These are phyloP conservation scores for Citrus unshiu DNA, from an alignment of 345 rosid species.

Conservation along the genomic window DNA sequence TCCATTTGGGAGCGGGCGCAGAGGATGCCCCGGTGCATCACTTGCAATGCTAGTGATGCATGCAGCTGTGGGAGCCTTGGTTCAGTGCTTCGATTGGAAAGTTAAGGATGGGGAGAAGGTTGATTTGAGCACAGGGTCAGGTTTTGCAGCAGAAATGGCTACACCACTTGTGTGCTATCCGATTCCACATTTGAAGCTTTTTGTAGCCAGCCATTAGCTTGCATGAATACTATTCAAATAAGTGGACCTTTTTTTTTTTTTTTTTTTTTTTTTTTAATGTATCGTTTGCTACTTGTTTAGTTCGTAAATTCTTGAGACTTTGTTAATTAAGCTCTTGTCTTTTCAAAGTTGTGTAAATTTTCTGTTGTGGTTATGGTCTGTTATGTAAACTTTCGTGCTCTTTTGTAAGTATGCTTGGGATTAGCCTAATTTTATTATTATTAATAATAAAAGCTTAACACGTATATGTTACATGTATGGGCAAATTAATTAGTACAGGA, in stretches of 20 bases:
- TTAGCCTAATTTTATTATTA: too few relatives aligned
- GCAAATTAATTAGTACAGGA: too few relatives aligned
- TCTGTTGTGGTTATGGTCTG: neutral
- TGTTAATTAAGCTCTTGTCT: neutral
- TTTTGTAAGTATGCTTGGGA: too few relatives aligned
- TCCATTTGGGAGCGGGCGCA: slow-evolving; percentile 58
- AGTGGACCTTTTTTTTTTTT: neutral
- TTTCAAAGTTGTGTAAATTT: neutral
- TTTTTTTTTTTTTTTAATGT: neutral
- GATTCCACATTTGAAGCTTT: slow-evolving; percentile 1
- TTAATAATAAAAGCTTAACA: too few relatives aligned
- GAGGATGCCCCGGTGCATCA: slow-evolving; percentile 56
- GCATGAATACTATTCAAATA: neutral
- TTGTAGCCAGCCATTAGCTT: neutral
- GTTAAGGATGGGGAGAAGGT: slow-evolving; percentile 21
- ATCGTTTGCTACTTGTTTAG: neutral
- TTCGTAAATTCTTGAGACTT: neutral
- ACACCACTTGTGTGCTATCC: slow-evolving; percentile 33
- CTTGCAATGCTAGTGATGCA: slow-evolving; percentile 53
- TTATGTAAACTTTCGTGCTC: too few relatives aligned
- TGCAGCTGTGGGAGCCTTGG: slow-evolving; percentile 33
- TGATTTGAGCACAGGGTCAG: slow-evolving; percentile 30
- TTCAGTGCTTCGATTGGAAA: slow-evolving; percentile 43
- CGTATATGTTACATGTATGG: too few relatives aligned
- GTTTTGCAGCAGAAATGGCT: slow-evolving; percentile 40